These are phyloP conservation scores for Schwanniomyces vanrijiae DNA, from an alignment of 805 yeast genomes.

Conservation along the genomic window DNA sequence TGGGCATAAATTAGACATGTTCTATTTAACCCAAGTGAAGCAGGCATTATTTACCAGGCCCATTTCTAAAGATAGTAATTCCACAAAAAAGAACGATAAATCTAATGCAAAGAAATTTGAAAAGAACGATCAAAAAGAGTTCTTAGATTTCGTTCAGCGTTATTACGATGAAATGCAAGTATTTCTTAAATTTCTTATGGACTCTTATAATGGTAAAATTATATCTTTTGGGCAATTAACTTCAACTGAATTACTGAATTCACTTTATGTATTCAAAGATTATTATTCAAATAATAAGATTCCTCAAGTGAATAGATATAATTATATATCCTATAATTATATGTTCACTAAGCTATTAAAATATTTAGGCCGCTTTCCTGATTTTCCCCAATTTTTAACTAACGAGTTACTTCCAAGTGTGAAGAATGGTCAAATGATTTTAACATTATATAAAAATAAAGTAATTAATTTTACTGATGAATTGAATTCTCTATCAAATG, in stretches of 20 bases:
- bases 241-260: constrained; percentile 23
- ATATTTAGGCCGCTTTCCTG: constrained; percentile 11
- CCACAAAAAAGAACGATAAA: constrained; percentile 2
- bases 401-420: constrained; percentile 15
- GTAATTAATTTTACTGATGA: constrained; percentile 19
- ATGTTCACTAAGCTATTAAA: constrained; percentile 21
- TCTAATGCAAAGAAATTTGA: constrained; percentile 5
- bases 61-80: not conserved
- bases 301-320: constrained; percentile 13
- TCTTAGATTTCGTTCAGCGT: constrained; percentile 15
- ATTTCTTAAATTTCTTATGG: constrained; percentile 18
- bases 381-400: constrained; percentile 19
- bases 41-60: not conserved
- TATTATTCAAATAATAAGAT: constrained; percentile 16
- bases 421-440: constrained; percentile 8
- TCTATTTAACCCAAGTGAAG: not conserved
- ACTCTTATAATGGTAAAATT: constrained; percentile 21
- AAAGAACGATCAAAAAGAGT: constrained; percentile 2
- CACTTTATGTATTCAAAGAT: constrained; percentile 25
- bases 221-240: constrained; percentile 22
- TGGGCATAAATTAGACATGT: not conserved
- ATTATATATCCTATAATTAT: constrained; percentile 14
- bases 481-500: constrained; percentile 17
- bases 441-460: constrained; percentile 14
- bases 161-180: constrained; percentile 18